These are phyloP conservation scores for Erysimum cheiranthoides DNA, from an alignment of 345 rosid genomes.

Conservation along the genomic window DNA sequence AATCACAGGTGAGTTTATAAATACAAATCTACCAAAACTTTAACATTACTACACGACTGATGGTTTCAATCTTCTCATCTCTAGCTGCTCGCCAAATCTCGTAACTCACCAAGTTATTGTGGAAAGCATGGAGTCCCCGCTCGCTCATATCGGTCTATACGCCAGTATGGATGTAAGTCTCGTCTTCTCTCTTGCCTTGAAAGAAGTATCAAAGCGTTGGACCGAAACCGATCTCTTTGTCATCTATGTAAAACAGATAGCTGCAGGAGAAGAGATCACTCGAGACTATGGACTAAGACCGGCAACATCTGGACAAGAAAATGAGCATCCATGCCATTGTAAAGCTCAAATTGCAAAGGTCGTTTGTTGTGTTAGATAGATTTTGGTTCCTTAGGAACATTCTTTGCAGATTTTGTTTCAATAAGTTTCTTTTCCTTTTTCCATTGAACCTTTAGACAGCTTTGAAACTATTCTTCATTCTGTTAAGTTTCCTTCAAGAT, in stretches of 20 bases:
- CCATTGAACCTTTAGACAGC: slow-evolving; percentile 28
- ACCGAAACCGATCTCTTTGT: neutral
- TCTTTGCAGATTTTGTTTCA: slow-evolving; percentile 39
- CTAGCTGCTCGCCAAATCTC: slow-evolving; percentile 92
- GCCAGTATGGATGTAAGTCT: slow-evolving; percentile 88
- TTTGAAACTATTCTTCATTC: slow-evolving; percentile 11
- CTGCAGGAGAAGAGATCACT: slow-evolving; percentile 90
- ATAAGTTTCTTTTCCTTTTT: neutral
- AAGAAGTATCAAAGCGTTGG: slow-evolving; percentile 2
- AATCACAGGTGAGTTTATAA: slow-evolving; percentile 81
- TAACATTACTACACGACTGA: neutral
- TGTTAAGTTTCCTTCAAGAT: neutral
- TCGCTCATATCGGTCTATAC: slow-evolving; percentile 85
- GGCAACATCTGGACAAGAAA: slow-evolving; percentile 60
- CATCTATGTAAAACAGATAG: slow-evolving; percentile 66
- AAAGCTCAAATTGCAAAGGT: slow-evolving; percentile 72
- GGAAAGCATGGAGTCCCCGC: slow-evolving; percentile 84
- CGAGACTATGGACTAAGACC: slow-evolving; percentile 60
- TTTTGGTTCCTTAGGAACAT: slow-evolving; percentile 27
- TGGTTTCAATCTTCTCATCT: slow-evolving; percentile 33
- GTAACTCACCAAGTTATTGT: slow-evolving; percentile 80
- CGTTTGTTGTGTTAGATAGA: slow-evolving; percentile 64
- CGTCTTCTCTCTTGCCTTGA: slow-evolving; percentile 22
- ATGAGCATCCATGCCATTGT: slow-evolving; percentile 66
- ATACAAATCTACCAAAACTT: neutral